These are phyloP conservation scores for Lactarius trivialis DNA, from an alignment of 768 basidiomycete genomes.

Conservation along the genomic window DNA sequence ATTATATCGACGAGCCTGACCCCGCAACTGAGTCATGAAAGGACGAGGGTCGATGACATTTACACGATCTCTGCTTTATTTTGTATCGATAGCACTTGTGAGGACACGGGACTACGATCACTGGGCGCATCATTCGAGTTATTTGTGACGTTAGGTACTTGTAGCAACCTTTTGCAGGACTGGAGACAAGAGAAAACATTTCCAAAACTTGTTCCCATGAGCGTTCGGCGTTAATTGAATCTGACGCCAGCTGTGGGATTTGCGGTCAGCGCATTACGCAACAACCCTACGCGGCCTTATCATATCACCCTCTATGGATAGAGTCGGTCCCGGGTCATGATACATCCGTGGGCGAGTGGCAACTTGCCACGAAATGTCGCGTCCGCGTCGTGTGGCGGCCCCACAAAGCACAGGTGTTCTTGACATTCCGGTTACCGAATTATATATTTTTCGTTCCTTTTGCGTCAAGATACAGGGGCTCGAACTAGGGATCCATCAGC, in stretches of 20 bases:
- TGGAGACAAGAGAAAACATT: not conserved
- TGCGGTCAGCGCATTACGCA: not conserved
- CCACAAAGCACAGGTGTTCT: not conserved
- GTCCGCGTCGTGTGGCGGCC: not conserved
- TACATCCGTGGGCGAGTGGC: not conserved
- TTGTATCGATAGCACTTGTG: slow-evolving; percentile 20
- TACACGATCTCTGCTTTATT: slow-evolving; percentile 5
- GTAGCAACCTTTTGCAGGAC: not conserved
- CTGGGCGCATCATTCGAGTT: not conserved
- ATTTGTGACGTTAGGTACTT: not conserved
- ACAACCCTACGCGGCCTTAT: no score
- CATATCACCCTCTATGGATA: no score
- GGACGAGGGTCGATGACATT: not conserved
- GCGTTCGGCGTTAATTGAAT: not conserved
- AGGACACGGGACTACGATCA: not conserved
- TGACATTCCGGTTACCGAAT: not conserved
- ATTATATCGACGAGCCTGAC: slow-evolving; percentile 38
- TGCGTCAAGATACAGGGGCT: no score
- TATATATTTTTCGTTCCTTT: not conserved
- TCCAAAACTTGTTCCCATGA: not conserved
- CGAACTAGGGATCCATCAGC: not conserved
- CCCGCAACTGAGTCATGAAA: slow-evolving; percentile 15
- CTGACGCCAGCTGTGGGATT: not conserved
- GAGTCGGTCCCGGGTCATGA: not conserved
- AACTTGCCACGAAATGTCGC: no score